phyloP scores from a whole-genome alignment of 768 basidiomycete genomes.

The Lentinus brumalis region DNA sequence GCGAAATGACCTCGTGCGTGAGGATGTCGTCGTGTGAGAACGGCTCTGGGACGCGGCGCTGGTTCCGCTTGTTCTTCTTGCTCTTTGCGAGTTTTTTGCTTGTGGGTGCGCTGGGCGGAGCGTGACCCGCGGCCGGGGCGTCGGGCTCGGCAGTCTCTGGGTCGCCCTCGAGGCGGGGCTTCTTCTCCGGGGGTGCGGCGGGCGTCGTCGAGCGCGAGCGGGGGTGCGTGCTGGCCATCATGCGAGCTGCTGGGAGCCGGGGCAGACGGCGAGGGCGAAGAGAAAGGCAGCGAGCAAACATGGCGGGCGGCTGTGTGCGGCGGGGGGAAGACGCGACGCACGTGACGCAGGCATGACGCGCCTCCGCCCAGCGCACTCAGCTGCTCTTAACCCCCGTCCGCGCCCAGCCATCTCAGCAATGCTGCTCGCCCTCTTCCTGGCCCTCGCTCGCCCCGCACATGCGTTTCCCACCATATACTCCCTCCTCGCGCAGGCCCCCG shows the following conservation, averaged over 20 bases:
- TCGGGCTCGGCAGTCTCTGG: neutral
- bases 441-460: neutral
- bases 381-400: neutral
- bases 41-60: conserved; percentile 51
- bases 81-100: conserved; percentile 13
- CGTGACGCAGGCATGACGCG: conserved; percentile 17
- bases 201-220: conserved; percentile 14
- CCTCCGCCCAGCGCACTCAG: neutral
- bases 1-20: conserved; percentile 64
- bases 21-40: conserved; percentile 77
- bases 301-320: conserved; percentile 2
- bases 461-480: conserved; percentile 20
- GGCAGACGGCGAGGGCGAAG: neutral
- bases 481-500: conserved; percentile 8
- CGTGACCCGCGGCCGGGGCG: conserved; percentile 2
- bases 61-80: conserved; percentile 38
- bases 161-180: conserved; percentile 28
- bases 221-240: conserved; percentile 9
- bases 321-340: conserved; percentile 12
- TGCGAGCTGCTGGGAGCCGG: neutral
- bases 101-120: conserved; percentile 6
- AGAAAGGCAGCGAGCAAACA: conserved; percentile 7
- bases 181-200: conserved; percentile 31
- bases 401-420: neutral
- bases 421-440: neutral